Evolutionary conservation across 331 rosid species (phyloP), one percentile per base, ranked within the genome.

Genomic region (Malus hybrid): DNA sequence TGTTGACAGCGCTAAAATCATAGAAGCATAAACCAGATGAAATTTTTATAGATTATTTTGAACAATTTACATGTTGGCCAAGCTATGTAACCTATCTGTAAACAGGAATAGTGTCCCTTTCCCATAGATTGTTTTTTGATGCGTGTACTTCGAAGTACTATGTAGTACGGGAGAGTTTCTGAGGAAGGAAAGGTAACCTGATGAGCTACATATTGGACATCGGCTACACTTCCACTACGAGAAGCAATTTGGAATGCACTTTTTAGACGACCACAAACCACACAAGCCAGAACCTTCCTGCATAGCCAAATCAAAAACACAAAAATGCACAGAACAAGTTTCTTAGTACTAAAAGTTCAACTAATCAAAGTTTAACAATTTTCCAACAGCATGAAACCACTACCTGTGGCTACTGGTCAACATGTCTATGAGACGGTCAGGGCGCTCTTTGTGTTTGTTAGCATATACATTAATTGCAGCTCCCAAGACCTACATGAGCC

Each of bases 241-340:
- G 97, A 92, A 81, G 99, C 99, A 83, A 94, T 88, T 85, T 94
- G 99, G 86, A 94, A 94, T 78, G 99, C 97, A 77, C 99, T 94
- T 89, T 94, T 94, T 14, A 94, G 89, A 75, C 99, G 99, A 63
- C 99, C 99, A 81, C 99, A 94, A 69, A 94, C 96, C 75, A 94
- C 99, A 83, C 99, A 94, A 72, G 99, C 99, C 87, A 94, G 90
- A 85, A 94, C 99, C 78, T 91, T 94, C 89, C 99, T 94, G 99
- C 80, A 80, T 10, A 60, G 42, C 75, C 85, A 84, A 76, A 42
- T 66, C 18, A 77, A 77, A 65, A 12, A 56, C 57, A 73, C 75
- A 79, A 75, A 68, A 29, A 30, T 44, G 74, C 11, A 46, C 11
- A 29, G 60, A 46, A 50, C 58, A 14, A 67, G 46, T 24, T 64